These are phyloP conservation scores for Coemansia sp. DNA, from an alignment of 192 early-diverging fungal genomes.

Conservation along the genomic window DNA sequence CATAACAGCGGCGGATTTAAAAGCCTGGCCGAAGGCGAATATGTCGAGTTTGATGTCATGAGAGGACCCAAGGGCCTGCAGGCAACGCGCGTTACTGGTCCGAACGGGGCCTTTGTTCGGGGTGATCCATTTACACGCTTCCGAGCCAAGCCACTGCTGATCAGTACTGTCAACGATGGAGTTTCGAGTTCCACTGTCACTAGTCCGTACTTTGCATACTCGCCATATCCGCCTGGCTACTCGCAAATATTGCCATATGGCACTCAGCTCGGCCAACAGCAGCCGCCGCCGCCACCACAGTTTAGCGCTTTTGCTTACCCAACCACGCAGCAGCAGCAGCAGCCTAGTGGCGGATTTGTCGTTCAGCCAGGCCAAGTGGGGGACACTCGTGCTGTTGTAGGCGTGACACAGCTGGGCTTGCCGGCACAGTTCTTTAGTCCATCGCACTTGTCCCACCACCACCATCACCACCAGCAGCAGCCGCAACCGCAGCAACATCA, in stretches of 20 bases:
- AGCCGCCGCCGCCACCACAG: constrained; percentile 29
- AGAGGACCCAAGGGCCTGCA: constrained; percentile 82
- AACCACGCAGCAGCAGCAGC: background rate
- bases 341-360: constrained; percentile 16
- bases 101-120: constrained; percentile 68
- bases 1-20: constrained; percentile 77
- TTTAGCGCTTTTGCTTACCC: constrained; percentile 26
- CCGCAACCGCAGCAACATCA: background rate
- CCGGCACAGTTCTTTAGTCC: constrained; percentile 23
- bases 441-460: constrained; percentile 8
- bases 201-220: constrained; percentile 18
- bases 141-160: constrained; percentile 8
- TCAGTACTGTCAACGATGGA: background rate
- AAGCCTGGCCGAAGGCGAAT: constrained; percentile 69
- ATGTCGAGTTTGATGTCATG: constrained; percentile 70
- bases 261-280: constrained; percentile 18
- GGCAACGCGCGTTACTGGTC: constrained; percentile 81
- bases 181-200: background rate
- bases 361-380: constrained; percentile 12
- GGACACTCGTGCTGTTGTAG: constrained; percentile 14
- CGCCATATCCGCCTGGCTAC: constrained; percentile 31
- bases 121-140: constrained; percentile 70
- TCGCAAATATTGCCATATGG: constrained; percentile 26
- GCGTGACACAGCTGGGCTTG: constrained; percentile 10
- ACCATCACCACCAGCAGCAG: background rate